Percentiles rank a stretch among this genome's conserved stretches.
Evolutionary conservation across 2,329 filamentous ascomycete species (phyloP).

Genomic region (Talaromyces sp.): DNA sequence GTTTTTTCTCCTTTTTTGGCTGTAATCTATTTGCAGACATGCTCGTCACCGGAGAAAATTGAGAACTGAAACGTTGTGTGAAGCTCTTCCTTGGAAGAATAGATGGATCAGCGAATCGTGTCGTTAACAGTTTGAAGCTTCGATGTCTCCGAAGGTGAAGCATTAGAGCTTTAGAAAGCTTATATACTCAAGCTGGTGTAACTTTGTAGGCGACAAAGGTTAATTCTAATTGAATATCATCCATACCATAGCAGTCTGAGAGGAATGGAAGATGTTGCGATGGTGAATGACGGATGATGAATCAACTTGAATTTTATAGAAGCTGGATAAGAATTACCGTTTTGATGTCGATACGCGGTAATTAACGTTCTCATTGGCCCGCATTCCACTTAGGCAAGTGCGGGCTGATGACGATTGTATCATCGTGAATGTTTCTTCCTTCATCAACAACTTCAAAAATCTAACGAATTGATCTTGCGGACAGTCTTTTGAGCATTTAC

Average conservation of each 20-base stretch:
- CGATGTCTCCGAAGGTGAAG: not conserved
- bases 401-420: constrained; percentile 12
- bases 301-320: not conserved
- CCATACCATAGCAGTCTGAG: not conserved
- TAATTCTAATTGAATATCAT: no score
- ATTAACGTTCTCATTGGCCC: not conserved
- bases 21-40: not conserved
- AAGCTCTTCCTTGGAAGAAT: not conserved
- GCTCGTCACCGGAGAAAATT: not conserved
- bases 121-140: not conserved
- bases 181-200: no score
- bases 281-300: not conserved
- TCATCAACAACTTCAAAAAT: not conserved
- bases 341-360: not conserved
- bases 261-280: no score
- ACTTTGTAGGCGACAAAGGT: no score
- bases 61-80: not conserved
- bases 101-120: not conserved
- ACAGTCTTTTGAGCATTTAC: not conserved
- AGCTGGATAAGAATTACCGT: constrained; percentile 1
- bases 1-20: constrained; percentile 26
- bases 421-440: not conserved
- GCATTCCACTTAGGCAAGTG: not conserved
- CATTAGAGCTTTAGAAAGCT: not conserved
- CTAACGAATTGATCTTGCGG: not conserved